Percentiles rank a stretch among this genome's conserved stretches.
Evolutionary conservation across 345 rosid genomes (phyloP).

Genomic region (Brassica napus): DNA sequence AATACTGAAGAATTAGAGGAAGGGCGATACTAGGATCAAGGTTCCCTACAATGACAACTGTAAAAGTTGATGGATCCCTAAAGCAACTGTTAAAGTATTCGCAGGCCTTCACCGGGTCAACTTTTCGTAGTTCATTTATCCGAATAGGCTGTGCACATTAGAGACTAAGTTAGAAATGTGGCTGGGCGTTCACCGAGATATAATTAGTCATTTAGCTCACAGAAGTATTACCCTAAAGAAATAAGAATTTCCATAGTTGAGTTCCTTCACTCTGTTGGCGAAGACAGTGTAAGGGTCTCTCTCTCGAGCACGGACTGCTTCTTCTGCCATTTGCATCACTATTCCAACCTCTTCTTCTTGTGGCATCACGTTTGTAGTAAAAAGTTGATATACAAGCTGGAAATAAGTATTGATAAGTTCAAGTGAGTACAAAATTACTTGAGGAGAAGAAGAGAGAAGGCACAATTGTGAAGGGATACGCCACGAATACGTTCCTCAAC

Average conservation of each 20-base stretch:
- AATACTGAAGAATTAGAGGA: conserved; percentile 79
- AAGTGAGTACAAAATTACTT: neutral
- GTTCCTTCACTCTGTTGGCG: conserved; percentile 77
- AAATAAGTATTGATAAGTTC: conserved; percentile 14
- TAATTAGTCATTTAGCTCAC: conserved; percentile 3
- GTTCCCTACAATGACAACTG: conserved; percentile 89
- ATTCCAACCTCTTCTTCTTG: conserved; percentile 48
- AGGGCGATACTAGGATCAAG: conserved; percentile 63
- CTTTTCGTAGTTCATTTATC: conserved; percentile 66
- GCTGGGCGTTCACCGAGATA: conserved; percentile 4
- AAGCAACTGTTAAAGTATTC: conserved; percentile 85
- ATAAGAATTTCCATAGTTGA: conserved; percentile 87
- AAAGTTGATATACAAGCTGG: conserved; percentile 85
- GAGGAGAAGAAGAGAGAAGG: conserved; percentile 5
- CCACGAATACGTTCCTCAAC: neutral
- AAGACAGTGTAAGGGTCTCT: conserved; percentile 91
- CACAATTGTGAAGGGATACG: neutral
- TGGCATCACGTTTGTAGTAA: conserved; percentile 60
- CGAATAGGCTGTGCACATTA: conserved; percentile 76
- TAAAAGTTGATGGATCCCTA: conserved; percentile 89
- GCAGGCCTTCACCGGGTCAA: conserved; percentile 85
- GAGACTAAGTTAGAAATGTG: conserved; percentile 25
- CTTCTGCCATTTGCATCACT: conserved; percentile 93
- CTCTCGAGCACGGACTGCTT: conserved; percentile 82
- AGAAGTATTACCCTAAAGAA: conserved; percentile 69